Evolutionary conservation across 139 green algal species (phyloP), one percentile per base, ranked within the genome.

Genomic region (Chlorella ohadii): DNA sequence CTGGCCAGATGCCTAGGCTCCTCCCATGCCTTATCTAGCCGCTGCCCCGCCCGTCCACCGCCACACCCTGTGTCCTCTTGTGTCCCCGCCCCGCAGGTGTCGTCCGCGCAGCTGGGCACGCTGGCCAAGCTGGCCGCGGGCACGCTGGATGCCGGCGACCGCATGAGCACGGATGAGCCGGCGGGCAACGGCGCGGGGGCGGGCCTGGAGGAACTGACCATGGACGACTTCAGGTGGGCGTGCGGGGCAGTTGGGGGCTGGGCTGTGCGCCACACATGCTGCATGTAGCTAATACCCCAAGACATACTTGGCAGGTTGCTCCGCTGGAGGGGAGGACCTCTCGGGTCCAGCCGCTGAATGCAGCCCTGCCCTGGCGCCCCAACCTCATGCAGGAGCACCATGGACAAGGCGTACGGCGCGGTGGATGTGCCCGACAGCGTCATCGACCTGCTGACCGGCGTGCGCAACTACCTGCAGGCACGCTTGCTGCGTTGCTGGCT

Each of bases 401-500:
- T 78, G 28, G 57, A 19, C 31, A 36, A 67, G 22, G 95, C 95
- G 23, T 56, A 92, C 44, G 47, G 31, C 9, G 25, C 55, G 0
- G 93, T 97, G 73, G 88, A 91, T 4, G 92, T 99, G 81, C 95
- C 96, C 7, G 79, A 89, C 27, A 38, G 80, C 7, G 95, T 98
- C 13, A 94, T 99, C 28, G 91, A 99, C 75, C 77, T 98, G 55
- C 85, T 99, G 55, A 93, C 93, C 1, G 91, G 93, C 79, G 87
- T 98, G 83, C 87, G 96, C 36, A 89, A 88, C n/a, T 95, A 93
- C 82, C 89, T 98, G 64, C 91, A 91, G 85, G 80, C 66, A 4
- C 11, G 36, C 34, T 19, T 12, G 36, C 2, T 57, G 66, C 31
- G 7, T 19, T 31, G 33, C 33, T 27, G 25, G 66, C 31, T 47